Evolutionary conservation across 768 basidiomycete species (phyloP).

Genomic region (Boletus huronensis): DNA sequence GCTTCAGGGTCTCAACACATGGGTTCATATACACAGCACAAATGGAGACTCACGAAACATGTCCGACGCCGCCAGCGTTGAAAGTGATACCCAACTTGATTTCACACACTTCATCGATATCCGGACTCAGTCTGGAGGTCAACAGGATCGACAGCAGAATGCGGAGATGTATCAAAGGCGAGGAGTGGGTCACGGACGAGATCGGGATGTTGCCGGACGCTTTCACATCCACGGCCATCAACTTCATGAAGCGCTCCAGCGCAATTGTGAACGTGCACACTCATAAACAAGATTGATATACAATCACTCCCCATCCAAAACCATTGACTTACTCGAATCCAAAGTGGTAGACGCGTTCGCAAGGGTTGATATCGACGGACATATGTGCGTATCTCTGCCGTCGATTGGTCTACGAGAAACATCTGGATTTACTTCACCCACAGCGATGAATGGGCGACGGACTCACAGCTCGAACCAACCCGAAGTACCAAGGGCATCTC

Average conservation of each 20-base stretch:
- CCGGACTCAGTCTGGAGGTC: constrained; percentile 65
- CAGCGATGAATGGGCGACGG: background rate
- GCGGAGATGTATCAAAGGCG: constrained; percentile 53
- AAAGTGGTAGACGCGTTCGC: constrained; percentile 12
- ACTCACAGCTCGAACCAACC: constrained; percentile 73
- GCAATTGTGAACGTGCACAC: constrained; percentile 49
- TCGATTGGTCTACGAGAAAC: constrained; percentile 23
- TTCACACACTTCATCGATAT: constrained; percentile 67
- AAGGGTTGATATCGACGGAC: constrained; percentile 25
- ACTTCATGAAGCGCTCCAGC: constrained; percentile 49
- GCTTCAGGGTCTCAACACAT: constrained; percentile 5
- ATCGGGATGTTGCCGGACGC: constrained; percentile 46
- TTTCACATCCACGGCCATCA: constrained; percentile 48
- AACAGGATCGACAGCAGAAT: constrained; percentile 60
- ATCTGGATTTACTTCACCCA: background rate
- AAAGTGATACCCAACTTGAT: constrained; percentile 49
- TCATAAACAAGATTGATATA: constrained; percentile 28
- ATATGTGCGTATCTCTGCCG: constrained; percentile 24
- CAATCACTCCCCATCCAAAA: constrained; percentile 13
- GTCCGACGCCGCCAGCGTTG: constrained; percentile 42
- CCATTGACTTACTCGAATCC: constrained; percentile 24
- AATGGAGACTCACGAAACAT: constrained; percentile 42
- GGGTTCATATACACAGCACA: background rate
- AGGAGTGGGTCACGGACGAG: constrained; percentile 33
- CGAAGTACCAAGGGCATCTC: constrained; percentile 66